These are phyloP conservation scores for Candida easanensis DNA, from an alignment of 805 yeast genomes.

Conservation along the genomic window DNA sequence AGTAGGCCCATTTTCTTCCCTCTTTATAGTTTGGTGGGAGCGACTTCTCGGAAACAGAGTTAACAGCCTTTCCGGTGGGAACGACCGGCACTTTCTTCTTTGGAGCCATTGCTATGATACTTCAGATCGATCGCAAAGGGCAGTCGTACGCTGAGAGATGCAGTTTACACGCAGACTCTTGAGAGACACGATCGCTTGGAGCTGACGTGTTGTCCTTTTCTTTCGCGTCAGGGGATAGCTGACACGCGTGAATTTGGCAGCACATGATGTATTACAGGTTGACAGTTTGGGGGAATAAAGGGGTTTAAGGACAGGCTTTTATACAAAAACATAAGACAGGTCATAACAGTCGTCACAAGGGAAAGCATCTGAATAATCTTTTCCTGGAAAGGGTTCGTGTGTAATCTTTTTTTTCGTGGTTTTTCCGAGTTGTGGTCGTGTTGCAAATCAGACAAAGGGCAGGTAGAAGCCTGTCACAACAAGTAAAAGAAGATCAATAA, in stretches of 20 bases:
- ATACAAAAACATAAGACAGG: neutral
- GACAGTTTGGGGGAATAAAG: no score
- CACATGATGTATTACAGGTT: neutral
- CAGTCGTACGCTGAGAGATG: no score
- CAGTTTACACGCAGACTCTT: no score
- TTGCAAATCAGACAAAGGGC: no score
- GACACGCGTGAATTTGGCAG: neutral
- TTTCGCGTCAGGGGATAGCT: neutral
- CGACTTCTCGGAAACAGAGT: neutral
- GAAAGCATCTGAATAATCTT: neutral
- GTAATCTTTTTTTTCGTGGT: neutral
- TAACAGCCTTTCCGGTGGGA: neutral
- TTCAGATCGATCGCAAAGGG: neutral
- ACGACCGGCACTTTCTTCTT: slow-evolving; percentile 11
- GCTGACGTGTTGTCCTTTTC: slow-evolving; percentile 2
- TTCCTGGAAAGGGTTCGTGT: neutral
- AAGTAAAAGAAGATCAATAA: neutral
- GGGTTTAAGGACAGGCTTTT: neutral
- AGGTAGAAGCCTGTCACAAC: no score
- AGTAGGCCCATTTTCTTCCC: slow-evolving; percentile 33
- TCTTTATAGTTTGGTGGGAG: slow-evolving; percentile 30
- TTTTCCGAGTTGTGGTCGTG: no score
- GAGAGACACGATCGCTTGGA: neutral
- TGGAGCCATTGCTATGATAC: slow-evolving; percentile 4
- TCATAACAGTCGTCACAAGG: slow-evolving; percentile 1